Base-by-base conservation (phyloP, 2,329 filamentous ascomycete genomes). In the Pyrenophora tritici-repentis region DNA sequence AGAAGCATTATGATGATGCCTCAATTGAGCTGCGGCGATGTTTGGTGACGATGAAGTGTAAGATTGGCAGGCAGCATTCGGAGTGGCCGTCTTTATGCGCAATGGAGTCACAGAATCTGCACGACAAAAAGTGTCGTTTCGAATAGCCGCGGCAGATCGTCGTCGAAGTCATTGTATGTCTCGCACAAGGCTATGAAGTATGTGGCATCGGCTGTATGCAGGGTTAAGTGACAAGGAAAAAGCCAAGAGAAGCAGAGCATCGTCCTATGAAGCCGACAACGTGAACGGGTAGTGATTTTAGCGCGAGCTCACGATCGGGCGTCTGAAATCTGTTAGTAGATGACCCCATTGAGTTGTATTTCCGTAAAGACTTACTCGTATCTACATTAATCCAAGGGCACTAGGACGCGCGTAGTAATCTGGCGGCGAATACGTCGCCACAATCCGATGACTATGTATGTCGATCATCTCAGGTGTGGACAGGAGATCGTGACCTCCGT, bases 361-460 rank as follows among this genome's bases (percentile, higher is more conserved):
- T 29, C 10, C 9, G 26, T 29, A 10, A 29, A 13, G 26, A 29
- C 10, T 12, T 8, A 29, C 9, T 10, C 2, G 26, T 26, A 26
- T 10, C 9, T 26, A 7, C 26, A 13, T 29, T 9, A 7, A 7
- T 9, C 3, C 22, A 24, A 24, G 22, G 22, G 26, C 26, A 29
- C 26, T 29, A 29, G 26, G 26, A 29, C 26, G 9, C 8, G 22
- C 8, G 8, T 24, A 24, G 22, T 24, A 24, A 31, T 38, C 6
- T 37, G 34, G 42, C 18, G 43, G 43, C 26, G 29, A 37, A 45
- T 26, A 22, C 7, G 14, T 38, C 37, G 43, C 29, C 36, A 46
- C 36, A 26, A 22, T 32, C 10, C 26, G 36, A 33, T 24, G 18
- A 10, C 35, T 33, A 17, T 10, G n/a, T 13, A 8, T 38, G 34